phyloP scores from a whole-genome alignment of 163 green algal genomes.

The Volvox carteri region DNA sequence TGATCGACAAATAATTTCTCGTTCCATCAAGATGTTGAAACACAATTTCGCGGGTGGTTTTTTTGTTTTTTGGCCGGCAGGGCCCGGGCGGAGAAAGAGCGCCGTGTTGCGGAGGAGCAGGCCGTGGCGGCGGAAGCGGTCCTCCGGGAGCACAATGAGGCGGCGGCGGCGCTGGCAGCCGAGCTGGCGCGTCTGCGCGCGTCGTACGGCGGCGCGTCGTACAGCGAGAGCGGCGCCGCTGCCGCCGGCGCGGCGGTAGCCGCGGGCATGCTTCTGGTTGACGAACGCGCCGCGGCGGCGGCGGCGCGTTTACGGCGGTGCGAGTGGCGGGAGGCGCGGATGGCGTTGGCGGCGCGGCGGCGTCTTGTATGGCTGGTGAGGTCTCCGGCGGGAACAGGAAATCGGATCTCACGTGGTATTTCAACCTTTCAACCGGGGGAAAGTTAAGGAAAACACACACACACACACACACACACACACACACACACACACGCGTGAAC shows the following conservation, averaged over 20 bases:
- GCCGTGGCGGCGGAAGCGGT: constrained; percentile 4
- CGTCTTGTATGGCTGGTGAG: constrained; percentile 42
- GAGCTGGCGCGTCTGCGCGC: constrained; percentile 29
- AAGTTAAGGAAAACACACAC: no score
- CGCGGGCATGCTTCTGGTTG: constrained; percentile 3
- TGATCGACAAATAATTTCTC: no score
- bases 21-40: no score
- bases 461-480: no score
- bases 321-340: constrained; percentile 54
- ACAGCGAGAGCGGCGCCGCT: not conserved
- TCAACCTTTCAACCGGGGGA: no score
- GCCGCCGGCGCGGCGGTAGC: not conserved
- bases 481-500: no score
- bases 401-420: not conserved
- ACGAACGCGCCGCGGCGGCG: constrained; percentile 32
- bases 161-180: constrained; percentile 46
- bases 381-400: not conserved
- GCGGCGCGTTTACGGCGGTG: constrained; percentile 41
- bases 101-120: constrained; percentile 50
- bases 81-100: constrained; percentile 3
- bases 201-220: constrained; percentile 40
- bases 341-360: constrained; percentile 50
- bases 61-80: no score
- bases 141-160: constrained; percentile 51
- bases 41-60: no score